phyloP scores from a whole-genome alignment of 257 asterid genomes.

The Salvia splendens region DNA sequence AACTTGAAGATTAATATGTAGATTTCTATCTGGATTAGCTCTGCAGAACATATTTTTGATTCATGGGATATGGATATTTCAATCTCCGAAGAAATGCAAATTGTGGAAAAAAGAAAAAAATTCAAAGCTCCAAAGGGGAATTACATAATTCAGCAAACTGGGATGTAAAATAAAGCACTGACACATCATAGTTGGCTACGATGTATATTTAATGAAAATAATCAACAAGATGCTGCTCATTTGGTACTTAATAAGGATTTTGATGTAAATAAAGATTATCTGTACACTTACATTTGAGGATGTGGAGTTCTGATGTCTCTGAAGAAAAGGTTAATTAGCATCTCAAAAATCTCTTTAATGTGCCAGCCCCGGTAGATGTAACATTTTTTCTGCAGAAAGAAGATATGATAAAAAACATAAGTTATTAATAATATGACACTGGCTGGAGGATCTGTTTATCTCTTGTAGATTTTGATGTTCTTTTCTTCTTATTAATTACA shows the following conservation, averaged over 20 bases:
- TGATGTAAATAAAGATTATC: no score
- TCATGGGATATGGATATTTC: slow-evolving; percentile 6
- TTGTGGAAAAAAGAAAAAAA: not conserved
- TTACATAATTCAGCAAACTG: slow-evolving; percentile 4
- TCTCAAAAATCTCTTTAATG: not conserved
- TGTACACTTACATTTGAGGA: slow-evolving; percentile 3
- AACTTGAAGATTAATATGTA: not conserved
- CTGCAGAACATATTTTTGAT: slow-evolving; percentile 3
- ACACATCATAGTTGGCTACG: not conserved
- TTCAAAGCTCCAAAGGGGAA: not conserved
- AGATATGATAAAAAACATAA: not conserved
- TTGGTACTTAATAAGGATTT: not conserved
- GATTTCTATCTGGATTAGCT: slow-evolving; percentile 7
- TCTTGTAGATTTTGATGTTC: not conserved
- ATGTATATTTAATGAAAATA: not conserved
- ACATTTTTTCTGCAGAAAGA: not conserved
- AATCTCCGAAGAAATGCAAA: not conserved
- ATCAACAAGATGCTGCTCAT: not conserved
- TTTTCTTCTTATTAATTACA: slow-evolving; percentile 22
- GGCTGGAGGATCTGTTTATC: not conserved
- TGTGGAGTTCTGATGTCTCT: slow-evolving; percentile 10
- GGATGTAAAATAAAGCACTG: not conserved
- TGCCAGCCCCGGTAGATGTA: slow-evolving; percentile 12
- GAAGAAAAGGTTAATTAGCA: not conserved
- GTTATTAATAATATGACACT: not conserved